phyloP scores from a whole-genome alignment of 1,284 basidiomycete genomes.

The Tilletia caries region DNA sequence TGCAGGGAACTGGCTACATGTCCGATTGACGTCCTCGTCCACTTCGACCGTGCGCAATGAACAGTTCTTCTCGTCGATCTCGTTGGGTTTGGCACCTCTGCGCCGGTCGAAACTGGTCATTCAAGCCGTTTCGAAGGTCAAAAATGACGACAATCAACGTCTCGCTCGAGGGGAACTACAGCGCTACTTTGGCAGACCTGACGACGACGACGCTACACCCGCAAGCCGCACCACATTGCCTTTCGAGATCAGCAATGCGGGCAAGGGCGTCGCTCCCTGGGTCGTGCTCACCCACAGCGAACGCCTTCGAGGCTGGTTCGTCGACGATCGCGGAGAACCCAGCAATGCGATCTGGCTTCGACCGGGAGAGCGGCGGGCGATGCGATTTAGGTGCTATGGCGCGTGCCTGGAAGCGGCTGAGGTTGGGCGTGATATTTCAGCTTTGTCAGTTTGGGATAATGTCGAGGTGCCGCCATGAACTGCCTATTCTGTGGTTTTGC shows the following conservation, averaged over 20 bases:
- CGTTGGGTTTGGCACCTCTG: background rate
- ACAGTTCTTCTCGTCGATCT: background rate
- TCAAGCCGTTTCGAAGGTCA: too few relatives aligned
- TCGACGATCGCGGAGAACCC: conserved; percentile 1
- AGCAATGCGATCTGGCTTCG: conserved; percentile 25
- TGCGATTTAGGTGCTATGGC: conserved; percentile 11
- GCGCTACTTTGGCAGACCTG: too few relatives aligned
- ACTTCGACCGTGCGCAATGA: background rate
- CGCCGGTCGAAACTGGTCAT: too few relatives aligned
- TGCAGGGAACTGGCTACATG: background rate
- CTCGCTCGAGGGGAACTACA: too few relatives aligned
- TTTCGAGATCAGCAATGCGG: background rate
- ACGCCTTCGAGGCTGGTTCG: conserved; percentile 3
- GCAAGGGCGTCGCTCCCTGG: conserved; percentile 5
- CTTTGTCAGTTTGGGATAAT: background rate
- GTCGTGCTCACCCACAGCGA: conserved; percentile 7
- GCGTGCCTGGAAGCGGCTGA: background rate
- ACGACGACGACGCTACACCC: too few relatives aligned
- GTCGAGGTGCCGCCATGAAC: background rate
- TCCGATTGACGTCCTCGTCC: background rate
- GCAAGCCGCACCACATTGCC: too few relatives aligned
- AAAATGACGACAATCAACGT: too few relatives aligned
- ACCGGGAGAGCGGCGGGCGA: conserved; percentile 10
- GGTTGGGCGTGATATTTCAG: background rate
- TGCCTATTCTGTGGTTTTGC: too few relatives aligned